These are phyloP conservation scores for Aureobasidium sp. DNA, from an alignment of 2,329 filamentous ascomycete species.

Conservation along the genomic window DNA sequence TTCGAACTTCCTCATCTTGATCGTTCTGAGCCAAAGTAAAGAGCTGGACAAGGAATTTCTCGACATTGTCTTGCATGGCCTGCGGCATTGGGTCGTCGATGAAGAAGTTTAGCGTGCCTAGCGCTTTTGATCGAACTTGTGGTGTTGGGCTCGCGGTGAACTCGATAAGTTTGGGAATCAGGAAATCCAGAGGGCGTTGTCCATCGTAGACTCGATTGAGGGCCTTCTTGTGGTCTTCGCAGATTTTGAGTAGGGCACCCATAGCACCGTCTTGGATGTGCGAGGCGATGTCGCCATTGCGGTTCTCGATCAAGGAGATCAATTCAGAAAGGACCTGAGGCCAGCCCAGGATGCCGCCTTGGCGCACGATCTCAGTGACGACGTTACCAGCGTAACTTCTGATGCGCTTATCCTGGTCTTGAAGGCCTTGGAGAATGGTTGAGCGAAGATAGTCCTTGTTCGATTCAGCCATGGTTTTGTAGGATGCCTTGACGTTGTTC, in stretches of 20 bases:
- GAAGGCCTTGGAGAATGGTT: conserved; percentile 68
- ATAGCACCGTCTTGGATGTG: conserved; percentile 88
- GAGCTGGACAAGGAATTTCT: conserved; percentile 72
- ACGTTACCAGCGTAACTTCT: conserved; percentile 87
- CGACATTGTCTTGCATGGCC: conserved; percentile 72
- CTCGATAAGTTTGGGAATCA: conserved; percentile 84
- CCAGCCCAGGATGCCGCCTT: conserved; percentile 83
- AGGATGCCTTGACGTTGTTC: conserved; percentile 75
- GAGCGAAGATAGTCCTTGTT: conserved; percentile 74
- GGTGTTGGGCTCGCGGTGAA: conserved; percentile 71
- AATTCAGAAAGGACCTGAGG: conserved; percentile 82
- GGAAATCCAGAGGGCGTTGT: conserved; percentile 76
- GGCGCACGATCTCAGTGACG: conserved; percentile 82
- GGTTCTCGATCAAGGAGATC: conserved; percentile 68
- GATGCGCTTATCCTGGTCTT: conserved; percentile 75
- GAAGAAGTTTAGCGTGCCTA: conserved; percentile 87
- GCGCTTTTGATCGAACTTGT: conserved; percentile 71
- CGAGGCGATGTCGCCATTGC: conserved; percentile 57
- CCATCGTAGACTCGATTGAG: conserved; percentile 84
- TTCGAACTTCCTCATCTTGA: conserved; percentile 70
- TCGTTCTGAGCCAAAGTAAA: conserved; percentile 71
- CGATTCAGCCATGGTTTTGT: conserved; percentile 65
- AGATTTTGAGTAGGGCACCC: conserved; percentile 88
- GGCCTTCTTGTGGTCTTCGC: conserved; percentile 86
- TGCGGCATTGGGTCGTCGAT: conserved; percentile 66